A percentile compares a stretch with the other conserved stretches of the same genome.
phyloP scores from a whole-genome alignment of 495 filamentous ascomycete species.

The Tuber magnatum region DNA sequence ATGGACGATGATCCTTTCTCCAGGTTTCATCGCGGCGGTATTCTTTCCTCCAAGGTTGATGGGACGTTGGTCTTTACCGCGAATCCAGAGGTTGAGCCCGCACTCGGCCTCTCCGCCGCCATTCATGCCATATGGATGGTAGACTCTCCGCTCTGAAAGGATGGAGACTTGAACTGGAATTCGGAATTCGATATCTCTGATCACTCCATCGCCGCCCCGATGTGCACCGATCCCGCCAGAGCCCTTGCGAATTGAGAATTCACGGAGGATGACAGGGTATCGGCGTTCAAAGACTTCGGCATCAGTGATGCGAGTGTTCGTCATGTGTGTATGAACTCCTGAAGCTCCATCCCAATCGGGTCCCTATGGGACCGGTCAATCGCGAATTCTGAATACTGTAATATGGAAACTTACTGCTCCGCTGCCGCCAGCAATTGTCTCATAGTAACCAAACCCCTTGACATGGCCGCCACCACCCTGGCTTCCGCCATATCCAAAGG shows the following conservation, averaged over 20 bases:
- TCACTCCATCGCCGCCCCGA: constrained; percentile 78
- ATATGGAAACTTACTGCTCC: constrained; percentile 52
- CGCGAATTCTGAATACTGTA: not conserved
- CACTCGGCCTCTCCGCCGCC: constrained; percentile 76
- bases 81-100: constrained; percentile 81
- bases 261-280: constrained; percentile 78
- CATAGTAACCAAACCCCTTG: constrained; percentile 91
- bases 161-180: constrained; percentile 84
- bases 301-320: constrained; percentile 97
- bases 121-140: constrained; percentile 77
- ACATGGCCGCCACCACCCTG: constrained; percentile 54
- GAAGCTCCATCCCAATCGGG: constrained; percentile 79
- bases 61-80: constrained; percentile 54
- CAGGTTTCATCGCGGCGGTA: constrained; percentile 73
- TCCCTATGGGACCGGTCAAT: constrained; percentile 44
- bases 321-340: constrained; percentile 96
- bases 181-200: constrained; percentile 91
- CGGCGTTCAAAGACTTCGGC: constrained; percentile 90
- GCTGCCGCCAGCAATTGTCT: constrained; percentile 88
- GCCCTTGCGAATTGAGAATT: constrained; percentile 67
- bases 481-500: constrained; percentile 75
- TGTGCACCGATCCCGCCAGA: constrained; percentile 69
- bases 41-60: constrained; percentile 88
- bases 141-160: constrained; percentile 76
- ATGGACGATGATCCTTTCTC: constrained; percentile 73